Evolutionary conservation across 1,284 basidiomycete species (phyloP).

Genomic region (Tausonia pullulans): DNA sequence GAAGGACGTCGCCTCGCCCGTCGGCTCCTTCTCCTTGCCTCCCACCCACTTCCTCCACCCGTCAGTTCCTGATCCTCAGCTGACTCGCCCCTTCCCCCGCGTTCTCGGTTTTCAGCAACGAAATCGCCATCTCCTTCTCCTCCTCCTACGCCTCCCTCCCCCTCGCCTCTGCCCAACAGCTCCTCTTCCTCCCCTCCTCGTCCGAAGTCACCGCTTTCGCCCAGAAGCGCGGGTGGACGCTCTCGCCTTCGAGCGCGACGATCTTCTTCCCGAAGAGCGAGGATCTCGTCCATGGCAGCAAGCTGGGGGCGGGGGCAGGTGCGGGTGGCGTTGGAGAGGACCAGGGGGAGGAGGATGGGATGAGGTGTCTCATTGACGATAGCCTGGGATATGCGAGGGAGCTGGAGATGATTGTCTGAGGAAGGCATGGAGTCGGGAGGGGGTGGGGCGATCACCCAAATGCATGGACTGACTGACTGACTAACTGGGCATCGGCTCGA

Average conservation of each 20-base stretch:
- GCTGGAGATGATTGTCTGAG: constrained; percentile 10
- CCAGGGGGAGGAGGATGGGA: neutral
- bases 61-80: neutral
- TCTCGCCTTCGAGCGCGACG: constrained; percentile 5
- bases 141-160: constrained; percentile 34
- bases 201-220: constrained; percentile 32
- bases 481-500: too few relatives aligned
- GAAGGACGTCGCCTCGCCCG: neutral
- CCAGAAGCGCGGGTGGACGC: constrained; percentile 17
- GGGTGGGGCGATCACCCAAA: too few relatives aligned
- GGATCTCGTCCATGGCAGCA: neutral
- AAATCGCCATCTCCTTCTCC: constrained; percentile 36
- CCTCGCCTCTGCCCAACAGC: constrained; percentile 29
- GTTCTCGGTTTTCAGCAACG: constrained; percentile 22
- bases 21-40: too few relatives aligned
- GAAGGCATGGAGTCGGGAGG: too few relatives aligned
- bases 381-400: constrained; percentile 10
- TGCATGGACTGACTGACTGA: too few relatives aligned
- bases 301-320: neutral
- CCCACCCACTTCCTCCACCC: neutral
- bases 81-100: neutral
- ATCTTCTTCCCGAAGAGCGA: constrained; percentile 12
- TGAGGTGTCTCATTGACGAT: constrained; percentile 8
- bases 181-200: constrained; percentile 33
- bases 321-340: neutral